Evolutionary conservation across 495 filamentous ascomycete genomes (phyloP), one percentile per base, ranked within the genome.

Genomic region (Annulohypoxylon moriforme): DNA sequence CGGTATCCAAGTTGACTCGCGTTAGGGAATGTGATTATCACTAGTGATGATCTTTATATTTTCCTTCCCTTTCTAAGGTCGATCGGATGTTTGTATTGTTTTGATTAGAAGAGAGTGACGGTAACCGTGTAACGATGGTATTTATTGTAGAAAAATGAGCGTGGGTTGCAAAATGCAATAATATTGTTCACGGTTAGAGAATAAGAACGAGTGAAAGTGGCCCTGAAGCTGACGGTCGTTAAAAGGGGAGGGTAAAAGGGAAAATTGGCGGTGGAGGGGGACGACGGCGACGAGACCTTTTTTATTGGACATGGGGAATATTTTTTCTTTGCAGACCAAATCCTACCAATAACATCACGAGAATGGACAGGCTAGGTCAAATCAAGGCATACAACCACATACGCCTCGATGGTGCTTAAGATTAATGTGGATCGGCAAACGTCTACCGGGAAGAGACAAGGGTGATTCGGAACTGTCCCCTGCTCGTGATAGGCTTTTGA

Each of bases 151-250:
- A 59, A 72, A 77, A 77, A 6, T n/a, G 75, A 77, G 68, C 57
- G 75, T 75, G 70, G 66, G 60, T 75, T 77, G 73, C 70, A 69
- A 64, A 67, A 68, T 63, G 63, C 67, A 70, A 68, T 46, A 70
- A 68, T 46, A 44, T n/a, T 49, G 16, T 60, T 64, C 46, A 40
- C 61, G 58, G 55, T 71, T 58, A 66, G 58, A 9, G 31, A 60
- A 50, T 36, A 62, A 62, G 60, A 77, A 59, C 5, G 58, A 72
- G 38, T 44, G 64, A 61, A 22, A 25, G 55, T 65, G 40, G 36
- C 33, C 42, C 49, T 64, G 66, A 68, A 60, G 52, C 53, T 64
- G 53, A 55, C 29, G 16, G 69, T 57, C 31, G 52, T 49, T 50
- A 55, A 68, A 69, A 50, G 62, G 61, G 42, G 64, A 68, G 64